phyloP scores from a whole-genome alignment of 805 yeast species.

The Kodamaea nitidulidarum region DNA sequence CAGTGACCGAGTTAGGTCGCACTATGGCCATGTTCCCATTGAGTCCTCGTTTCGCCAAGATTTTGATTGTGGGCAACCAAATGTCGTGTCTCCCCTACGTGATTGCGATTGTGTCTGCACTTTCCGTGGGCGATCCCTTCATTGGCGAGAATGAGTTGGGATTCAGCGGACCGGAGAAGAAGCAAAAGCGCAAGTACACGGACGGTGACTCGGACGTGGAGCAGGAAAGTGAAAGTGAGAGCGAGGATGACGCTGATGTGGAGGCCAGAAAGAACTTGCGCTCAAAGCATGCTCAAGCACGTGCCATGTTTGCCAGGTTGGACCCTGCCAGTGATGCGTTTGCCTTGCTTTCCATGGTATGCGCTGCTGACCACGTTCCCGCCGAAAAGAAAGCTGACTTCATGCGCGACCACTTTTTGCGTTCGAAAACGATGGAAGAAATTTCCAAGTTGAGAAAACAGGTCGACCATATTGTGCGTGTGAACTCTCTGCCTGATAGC shows the following conservation, averaged over 20 bases:
- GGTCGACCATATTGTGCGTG: conserved; percentile 66
- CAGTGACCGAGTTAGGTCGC: conserved; percentile 73
- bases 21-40: conserved; percentile 90
- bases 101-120: conserved; percentile 86
- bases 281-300: conserved; percentile 53
- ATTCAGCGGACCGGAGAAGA: conserved; percentile 23
- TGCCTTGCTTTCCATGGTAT: conserved; percentile 70
- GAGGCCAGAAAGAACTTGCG: conserved; percentile 42
- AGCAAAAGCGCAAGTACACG: conserved; percentile 16
- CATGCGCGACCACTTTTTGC: conserved; percentile 57
- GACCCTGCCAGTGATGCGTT: conserved; percentile 77
- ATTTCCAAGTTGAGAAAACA: conserved; percentile 78
- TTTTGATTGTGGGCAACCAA: conserved; percentile 85
- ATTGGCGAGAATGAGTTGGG: conserved; percentile 73
- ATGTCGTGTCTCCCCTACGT: conserved; percentile 79
- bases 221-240: conserved; percentile 32
- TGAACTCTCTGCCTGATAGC: conserved; percentile 56
- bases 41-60: conserved; percentile 89
- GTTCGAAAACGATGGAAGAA: conserved; percentile 83
- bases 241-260: conserved; percentile 30
- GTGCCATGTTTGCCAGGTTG: conserved; percentile 57
- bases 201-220: conserved; percentile 35
- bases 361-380: conserved; percentile 81
- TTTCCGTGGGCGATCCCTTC: conserved; percentile 93
- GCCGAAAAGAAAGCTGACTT: conserved; percentile 43